Evolutionary conservation across 805 yeast species (phyloP).

Genomic region (Candida corydali): DNA sequence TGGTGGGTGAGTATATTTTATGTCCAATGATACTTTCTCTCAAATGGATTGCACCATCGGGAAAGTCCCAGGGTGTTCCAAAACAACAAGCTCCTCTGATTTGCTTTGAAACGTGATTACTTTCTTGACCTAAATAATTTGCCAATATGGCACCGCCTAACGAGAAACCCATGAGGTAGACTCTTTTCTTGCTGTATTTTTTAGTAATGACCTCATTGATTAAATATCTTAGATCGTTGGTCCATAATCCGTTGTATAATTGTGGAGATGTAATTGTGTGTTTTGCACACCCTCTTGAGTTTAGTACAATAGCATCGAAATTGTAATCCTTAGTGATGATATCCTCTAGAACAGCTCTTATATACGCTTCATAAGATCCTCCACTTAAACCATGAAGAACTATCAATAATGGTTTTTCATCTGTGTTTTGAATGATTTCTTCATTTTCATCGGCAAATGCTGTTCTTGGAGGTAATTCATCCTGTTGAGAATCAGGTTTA

Average conservation of each 20-base stretch:
- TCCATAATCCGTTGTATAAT: conserved; percentile 63
- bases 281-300: conserved; percentile 75
- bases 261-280: conserved; percentile 68
- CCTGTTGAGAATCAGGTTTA: conserved; percentile 44
- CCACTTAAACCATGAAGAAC: conserved; percentile 75
- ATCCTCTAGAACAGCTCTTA: conserved; percentile 49
- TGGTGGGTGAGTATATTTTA: conserved; percentile 37
- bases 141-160: conserved; percentile 66
- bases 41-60: conserved; percentile 48
- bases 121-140: conserved; percentile 69
- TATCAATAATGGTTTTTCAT: conserved; percentile 53
- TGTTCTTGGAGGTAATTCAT: conserved; percentile 65
- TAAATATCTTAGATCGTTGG: conserved; percentile 63
- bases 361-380: conserved; percentile 73
- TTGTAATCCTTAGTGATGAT: conserved; percentile 36
- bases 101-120: conserved; percentile 40
- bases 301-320: conserved; percentile 57
- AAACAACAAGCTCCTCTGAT: conserved; percentile 57
- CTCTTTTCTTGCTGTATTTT: conserved; percentile 56
- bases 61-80: conserved; percentile 73
- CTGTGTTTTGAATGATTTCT: conserved; percentile 31
- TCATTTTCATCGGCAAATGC: conserved; percentile 52
- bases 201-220: conserved; percentile 45
- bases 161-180: conserved; percentile 67
- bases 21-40: conserved; percentile 37